Percentiles rank a stretch among this genome's conserved stretches.
Conservation (phyloP, 768 basidiomycete species). For the Mycena capillaripes region DNA sequence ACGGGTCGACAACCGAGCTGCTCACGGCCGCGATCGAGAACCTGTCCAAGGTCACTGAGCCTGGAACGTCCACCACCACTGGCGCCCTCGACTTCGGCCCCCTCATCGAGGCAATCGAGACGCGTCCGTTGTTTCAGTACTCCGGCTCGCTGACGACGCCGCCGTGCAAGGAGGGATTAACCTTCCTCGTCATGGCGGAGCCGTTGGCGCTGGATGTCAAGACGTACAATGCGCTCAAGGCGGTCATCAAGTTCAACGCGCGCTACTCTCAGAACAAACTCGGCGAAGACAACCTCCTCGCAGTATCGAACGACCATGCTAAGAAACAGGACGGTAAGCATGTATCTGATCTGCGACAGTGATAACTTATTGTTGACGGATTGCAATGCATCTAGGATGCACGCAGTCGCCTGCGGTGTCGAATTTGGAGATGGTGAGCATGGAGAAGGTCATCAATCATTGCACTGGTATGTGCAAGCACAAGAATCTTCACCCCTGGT, state of each 20-base stretch:
- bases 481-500: not conserved
- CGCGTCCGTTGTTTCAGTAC: slow-evolving; percentile 32
- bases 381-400: not conserved
- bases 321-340: not conserved
- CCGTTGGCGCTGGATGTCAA: slow-evolving; percentile 31
- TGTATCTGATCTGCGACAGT: not conserved
- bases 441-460: slow-evolving; percentile 11
- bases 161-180: slow-evolving; percentile 35
- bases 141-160: slow-evolving; percentile 37
- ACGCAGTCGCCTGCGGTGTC: slow-evolving; percentile 30
- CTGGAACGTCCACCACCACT: slow-evolving; percentile 33
- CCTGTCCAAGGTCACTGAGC: slow-evolving; percentile 21
- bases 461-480: slow-evolving; percentile 12
- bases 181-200: slow-evolving; percentile 36
- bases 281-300: slow-evolving; percentile 31
- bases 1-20: slow-evolving; percentile 31
- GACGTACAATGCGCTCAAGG: slow-evolving; percentile 35
- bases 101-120: slow-evolving; percentile 31
- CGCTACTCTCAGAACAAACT: slow-evolving; percentile 35
- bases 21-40: slow-evolving; percentile 33
- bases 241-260: slow-evolving; percentile 36
- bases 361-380: not conserved
- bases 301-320: not conserved
- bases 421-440: slow-evolving; percentile 12
- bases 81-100: slow-evolving; percentile 28